Conservation (phyloP, 805 yeast species). For the Lachancea cidri region DNA sequence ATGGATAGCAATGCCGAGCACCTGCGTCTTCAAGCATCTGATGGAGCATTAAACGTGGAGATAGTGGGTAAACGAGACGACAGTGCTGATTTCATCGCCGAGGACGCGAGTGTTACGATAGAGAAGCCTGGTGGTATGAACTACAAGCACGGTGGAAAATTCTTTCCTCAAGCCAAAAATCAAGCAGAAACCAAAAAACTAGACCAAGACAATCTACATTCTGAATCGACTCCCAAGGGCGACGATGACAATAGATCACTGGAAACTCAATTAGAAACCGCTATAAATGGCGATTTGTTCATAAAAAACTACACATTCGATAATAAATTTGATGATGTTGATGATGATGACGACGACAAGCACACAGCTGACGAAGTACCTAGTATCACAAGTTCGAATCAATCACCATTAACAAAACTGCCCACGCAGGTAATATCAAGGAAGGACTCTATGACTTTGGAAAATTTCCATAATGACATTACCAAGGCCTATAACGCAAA, state of each 20-base stretch:
- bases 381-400: constrained; percentile 14
- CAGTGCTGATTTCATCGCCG: not conserved
- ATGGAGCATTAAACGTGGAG: constrained; percentile 3
- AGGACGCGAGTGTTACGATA: not conserved
- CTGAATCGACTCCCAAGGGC: not conserved
- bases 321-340: constrained; percentile 12
- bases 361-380: constrained; percentile 1
- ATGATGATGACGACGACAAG: not conserved
- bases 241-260: not conserved
- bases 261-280: constrained; percentile 6
- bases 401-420: constrained; percentile 13
- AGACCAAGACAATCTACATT: not conserved
- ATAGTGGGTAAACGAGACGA: not conserved
- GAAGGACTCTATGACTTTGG: constrained; percentile 7
- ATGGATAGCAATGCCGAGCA: not conserved
- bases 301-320: constrained; percentile 12
- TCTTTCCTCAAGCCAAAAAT: constrained; percentile 3
- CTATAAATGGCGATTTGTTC: constrained; percentile 17
- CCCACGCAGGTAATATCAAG: constrained; percentile 1
- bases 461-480: constrained; percentile 7
- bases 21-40: not conserved
- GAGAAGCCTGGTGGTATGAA: not conserved
- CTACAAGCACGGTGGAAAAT: constrained; percentile 1
- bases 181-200: not conserved
- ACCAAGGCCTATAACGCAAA: constrained; percentile 1